Evolutionary conservation across 1,139 yeast genomes (phyloP).

Genomic region (Debaryomyces subglobosus): DNA sequence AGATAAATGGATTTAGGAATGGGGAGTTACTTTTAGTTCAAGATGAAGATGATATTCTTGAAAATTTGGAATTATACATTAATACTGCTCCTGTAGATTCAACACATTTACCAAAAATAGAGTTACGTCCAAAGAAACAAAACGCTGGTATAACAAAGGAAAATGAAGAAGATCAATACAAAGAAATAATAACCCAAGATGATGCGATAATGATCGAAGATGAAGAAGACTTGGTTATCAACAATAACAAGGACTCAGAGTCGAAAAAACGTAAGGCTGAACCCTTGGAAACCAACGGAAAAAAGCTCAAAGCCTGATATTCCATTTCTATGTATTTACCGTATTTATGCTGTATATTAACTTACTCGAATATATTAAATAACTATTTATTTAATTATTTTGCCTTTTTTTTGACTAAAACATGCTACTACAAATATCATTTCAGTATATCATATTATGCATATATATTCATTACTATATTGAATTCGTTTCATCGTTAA

Average conservation of each 20-base stretch:
- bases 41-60: constrained; percentile 75
- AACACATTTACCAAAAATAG: constrained; percentile 27
- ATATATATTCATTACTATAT: not conserved
- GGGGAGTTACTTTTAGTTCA: constrained; percentile 70
- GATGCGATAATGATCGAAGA: constrained; percentile 13
- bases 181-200: constrained; percentile 11
- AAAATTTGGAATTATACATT: constrained; percentile 70
- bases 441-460: not conserved
- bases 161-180: constrained; percentile 17
- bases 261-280: constrained; percentile 24
- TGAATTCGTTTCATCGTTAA: not conserved
- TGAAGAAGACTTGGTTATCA: constrained; percentile 11
- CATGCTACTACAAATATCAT: not conserved
- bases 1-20: constrained; percentile 54
- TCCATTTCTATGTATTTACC: not conserved
- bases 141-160: constrained; percentile 13
- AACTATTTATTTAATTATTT: not conserved
- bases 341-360: not conserved
- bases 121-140: constrained; percentile 24
- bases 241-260: constrained; percentile 19
- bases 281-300: not conserved
- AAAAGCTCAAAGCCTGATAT: not conserved
- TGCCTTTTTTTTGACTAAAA: too few relatives aligned
- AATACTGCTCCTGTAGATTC: constrained; percentile 23
- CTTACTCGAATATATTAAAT: too few relatives aligned